A percentile compares a stretch with the other conserved stretches of the same genome.
These are phyloP conservation scores for Pythium oligandrum DNA, from an alignment of 352 stramenopile genomes.

Conservation along the genomic window DNA sequence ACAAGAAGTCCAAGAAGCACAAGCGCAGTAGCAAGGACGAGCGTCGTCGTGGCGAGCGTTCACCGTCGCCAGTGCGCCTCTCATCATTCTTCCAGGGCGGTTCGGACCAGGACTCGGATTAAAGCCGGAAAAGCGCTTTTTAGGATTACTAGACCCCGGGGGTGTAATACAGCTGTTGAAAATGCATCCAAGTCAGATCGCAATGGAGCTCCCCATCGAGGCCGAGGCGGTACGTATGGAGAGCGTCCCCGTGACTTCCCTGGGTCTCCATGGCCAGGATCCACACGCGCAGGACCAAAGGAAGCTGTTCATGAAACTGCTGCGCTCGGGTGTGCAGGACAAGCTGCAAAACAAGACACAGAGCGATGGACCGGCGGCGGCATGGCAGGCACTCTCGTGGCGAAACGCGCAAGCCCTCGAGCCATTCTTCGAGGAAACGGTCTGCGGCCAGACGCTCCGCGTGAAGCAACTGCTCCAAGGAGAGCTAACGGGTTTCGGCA, in stretches of 20 bases:
- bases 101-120: conserved; percentile 34
- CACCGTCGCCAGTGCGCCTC: conserved; percentile 67
- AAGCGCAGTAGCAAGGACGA: conserved; percentile 13
- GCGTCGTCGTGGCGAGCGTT: conserved; percentile 21
- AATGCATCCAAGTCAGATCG: too few species aligned
- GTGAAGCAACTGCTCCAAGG: conserved; percentile 76
- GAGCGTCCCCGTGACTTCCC: too few species aligned
- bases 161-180: too few species aligned
- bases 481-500: conserved; percentile 78
- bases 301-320: conserved; percentile 30
- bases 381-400: conserved; percentile 75
- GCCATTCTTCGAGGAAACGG: conserved; percentile 51
- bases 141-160: too few species aligned
- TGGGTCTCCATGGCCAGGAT: too few species aligned
- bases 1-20: conserved; percentile 51
- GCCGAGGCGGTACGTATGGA: too few species aligned
- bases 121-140: not conserved
- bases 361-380: conserved; percentile 3
- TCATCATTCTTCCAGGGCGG: conserved; percentile 89
- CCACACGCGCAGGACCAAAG: not conserved
- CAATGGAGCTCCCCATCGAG: too few species aligned
- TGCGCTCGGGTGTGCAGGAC: conserved; percentile 55
- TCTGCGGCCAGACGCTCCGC: conserved; percentile 35
- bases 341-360: conserved; percentile 31
- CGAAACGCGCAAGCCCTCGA: conserved; percentile 65